phyloP scores from a whole-genome alignment of 805 yeast genomes.

The Metschnikowia gruessii region DNA sequence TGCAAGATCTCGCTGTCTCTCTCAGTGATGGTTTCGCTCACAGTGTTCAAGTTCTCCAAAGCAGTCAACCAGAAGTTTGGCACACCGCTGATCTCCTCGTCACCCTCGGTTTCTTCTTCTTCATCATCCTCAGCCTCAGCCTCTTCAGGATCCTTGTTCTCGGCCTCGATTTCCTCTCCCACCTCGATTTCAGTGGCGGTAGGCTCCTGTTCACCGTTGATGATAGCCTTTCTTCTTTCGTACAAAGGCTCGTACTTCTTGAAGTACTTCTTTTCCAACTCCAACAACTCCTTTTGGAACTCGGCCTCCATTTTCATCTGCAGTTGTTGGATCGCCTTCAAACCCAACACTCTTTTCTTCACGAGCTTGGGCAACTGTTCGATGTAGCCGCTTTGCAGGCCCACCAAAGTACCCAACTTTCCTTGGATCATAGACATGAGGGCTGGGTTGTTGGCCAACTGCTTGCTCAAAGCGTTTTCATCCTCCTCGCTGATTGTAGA shows the following conservation, averaged over 20 bases:
- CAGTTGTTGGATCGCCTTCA: conserved; percentile 75
- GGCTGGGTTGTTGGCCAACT: conserved; percentile 74
- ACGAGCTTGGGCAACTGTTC: conserved; percentile 69
- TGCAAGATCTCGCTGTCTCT: conserved; percentile 84
- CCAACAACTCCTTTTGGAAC: conserved; percentile 84
- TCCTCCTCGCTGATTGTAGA: conserved; percentile 63
- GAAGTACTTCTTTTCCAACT: conserved; percentile 77
- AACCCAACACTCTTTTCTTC: conserved; percentile 72
- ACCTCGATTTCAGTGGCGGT: conserved; percentile 69
- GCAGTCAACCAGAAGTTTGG: conserved; percentile 98
- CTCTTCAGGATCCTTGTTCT: conserved; percentile 44
- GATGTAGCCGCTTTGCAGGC: conserved; percentile 83
- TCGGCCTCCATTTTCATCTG: conserved; percentile 85
- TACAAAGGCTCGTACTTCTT: conserved; percentile 73
- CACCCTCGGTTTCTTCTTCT: conserved; percentile 44
- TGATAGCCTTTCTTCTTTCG: conserved; percentile 65
- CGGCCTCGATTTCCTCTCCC: conserved; percentile 71
- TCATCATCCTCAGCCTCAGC: conserved; percentile 42
- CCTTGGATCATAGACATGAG: conserved; percentile 86
- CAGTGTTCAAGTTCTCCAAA: conserved; percentile 75
- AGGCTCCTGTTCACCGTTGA: conserved; percentile 75
- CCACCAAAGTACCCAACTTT: conserved; percentile 78
- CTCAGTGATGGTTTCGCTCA: conserved; percentile 82
- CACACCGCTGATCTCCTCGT: conserved; percentile 57
- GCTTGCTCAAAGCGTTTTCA: conserved; percentile 37